Percentiles rank a stretch among this genome's conserved stretches.
These are phyloP conservation scores for Plasmodium billcollinsi DNA, from an alignment of 169 alveolate genomes.

Conservation along the genomic window DNA sequence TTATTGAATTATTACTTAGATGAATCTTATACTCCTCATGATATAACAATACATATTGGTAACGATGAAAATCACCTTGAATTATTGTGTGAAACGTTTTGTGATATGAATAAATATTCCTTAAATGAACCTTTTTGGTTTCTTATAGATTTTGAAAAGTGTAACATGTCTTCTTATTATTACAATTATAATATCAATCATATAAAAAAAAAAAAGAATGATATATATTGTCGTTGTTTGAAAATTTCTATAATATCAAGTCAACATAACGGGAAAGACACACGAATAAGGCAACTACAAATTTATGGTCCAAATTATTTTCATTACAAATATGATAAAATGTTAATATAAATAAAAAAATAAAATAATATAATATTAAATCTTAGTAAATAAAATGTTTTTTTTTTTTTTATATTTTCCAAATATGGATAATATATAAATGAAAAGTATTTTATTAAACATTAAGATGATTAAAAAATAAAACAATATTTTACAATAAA, in stretches of 20 bases:
- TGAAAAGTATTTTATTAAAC: too few relatives aligned
- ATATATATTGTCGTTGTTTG: constrained; percentile 84
- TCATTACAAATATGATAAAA: constrained; percentile 57
- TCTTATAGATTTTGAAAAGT: constrained; percentile 75
- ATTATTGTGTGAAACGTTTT: constrained; percentile 71
- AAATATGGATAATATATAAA: too few relatives aligned
- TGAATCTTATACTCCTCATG: constrained; percentile 90
- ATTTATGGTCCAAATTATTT: constrained; percentile 54
- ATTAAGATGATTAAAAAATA: too few relatives aligned
- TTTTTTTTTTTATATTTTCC: too few relatives aligned
- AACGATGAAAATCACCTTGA: constrained; percentile 82
- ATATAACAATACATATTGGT: constrained; percentile 87
- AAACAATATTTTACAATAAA: too few relatives aligned
- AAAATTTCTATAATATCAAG: constrained; percentile 88
- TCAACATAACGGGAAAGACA: constrained; percentile 89
- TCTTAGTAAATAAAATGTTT: too few relatives aligned
- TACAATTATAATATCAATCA: constrained; percentile 73
- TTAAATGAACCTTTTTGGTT: constrained; percentile 85
- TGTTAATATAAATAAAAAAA: constrained; percentile 14
- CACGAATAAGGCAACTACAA: constrained; percentile 88
- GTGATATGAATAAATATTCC: constrained; percentile 78
- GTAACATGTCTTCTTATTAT: constrained; percentile 76
- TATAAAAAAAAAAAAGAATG: constrained; percentile 78
- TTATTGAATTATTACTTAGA: constrained; percentile 87
- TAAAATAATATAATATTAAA: neutral